Percentiles rank a stretch among this genome's conserved stretches.
phyloP scores from a whole-genome alignment of 371 early-diverging fungal species.

The Quaeritorhiza haematococci region DNA sequence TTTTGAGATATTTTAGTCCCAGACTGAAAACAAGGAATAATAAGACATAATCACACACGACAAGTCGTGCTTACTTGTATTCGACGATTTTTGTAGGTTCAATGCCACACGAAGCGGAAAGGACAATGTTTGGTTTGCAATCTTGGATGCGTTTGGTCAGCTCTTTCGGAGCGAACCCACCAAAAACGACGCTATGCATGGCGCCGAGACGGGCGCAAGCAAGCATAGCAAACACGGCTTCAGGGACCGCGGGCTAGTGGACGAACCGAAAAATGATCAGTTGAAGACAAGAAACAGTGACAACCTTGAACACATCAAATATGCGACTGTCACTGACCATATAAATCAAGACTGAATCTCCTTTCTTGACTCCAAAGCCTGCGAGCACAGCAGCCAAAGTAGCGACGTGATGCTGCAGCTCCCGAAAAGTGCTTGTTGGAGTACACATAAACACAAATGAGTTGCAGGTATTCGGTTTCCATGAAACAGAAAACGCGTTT shows the following conservation, averaged over 20 bases:
- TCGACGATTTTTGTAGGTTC: conserved; percentile 61
- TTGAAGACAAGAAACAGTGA: no score
- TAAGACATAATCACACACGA: not conserved
- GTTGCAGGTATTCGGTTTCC: no score
- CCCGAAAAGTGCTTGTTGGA: conserved; percentile 83
- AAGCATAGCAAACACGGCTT: conserved; percentile 85
- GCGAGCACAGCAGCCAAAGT: conserved; percentile 48
- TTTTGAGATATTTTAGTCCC: not conserved
- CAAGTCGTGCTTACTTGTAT: conserved; percentile 54
- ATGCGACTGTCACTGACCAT: conserved; percentile 4
- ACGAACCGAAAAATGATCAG: not conserved
- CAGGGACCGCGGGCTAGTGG: conserved; percentile 72
- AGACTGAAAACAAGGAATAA: not conserved
- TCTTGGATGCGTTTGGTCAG: conserved; percentile 76
- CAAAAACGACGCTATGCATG: conserved; percentile 78
- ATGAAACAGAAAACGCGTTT: no score
- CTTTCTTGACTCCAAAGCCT: conserved; percentile 76
- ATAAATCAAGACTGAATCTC: conserved; percentile 90
- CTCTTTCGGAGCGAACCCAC: conserved; percentile 76
- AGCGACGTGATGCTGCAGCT: conserved; percentile 72
- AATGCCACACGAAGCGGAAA: conserved; percentile 75
- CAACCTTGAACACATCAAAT: no score
- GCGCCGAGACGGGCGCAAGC: conserved; percentile 93
- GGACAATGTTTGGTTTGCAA: conserved; percentile 64
- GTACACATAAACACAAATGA: no score